Conservation (phyloP, 345 rosid genomes). For the Gynandropsis gynandra region DNA sequence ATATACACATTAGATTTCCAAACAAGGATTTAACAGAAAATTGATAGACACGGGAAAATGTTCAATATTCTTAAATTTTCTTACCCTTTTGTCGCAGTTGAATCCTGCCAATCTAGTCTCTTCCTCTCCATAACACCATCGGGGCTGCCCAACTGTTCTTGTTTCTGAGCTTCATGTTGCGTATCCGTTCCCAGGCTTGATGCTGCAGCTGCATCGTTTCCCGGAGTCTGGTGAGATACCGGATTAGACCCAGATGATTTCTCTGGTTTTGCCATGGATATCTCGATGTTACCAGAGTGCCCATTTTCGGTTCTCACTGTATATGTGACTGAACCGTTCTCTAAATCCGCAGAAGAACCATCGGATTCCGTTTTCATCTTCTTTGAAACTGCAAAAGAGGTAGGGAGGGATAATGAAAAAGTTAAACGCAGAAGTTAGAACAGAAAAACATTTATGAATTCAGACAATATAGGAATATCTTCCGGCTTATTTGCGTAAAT, state of each 20-base stretch:
- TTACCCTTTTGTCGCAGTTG: constrained; percentile 32
- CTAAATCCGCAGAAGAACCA: constrained; percentile 15
- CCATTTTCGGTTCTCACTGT: constrained; percentile 16
- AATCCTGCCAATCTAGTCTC: constrained; percentile 24
- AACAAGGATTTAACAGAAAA: constrained; percentile 11
- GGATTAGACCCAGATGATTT: constrained; percentile 2
- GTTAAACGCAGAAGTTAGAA: constrained; percentile 15
- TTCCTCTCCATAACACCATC: constrained; percentile 11
- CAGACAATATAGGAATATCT: background rate
- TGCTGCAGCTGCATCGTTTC: background rate
- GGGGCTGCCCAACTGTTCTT: background rate
- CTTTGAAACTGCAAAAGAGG: constrained; percentile 28
- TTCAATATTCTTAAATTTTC: constrained; percentile 18
- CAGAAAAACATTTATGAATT: background rate
- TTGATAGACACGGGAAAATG: constrained; percentile 2
- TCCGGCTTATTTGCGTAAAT: too few relatives aligned
- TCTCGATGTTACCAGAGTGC: constrained; percentile 14
- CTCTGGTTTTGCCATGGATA: constrained; percentile 10
- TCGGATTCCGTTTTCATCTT: constrained; percentile 28
- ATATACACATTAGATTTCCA: constrained; percentile 17
- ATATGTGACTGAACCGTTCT: constrained; percentile 16
- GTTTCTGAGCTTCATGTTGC: background rate
- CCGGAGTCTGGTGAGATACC: background rate
- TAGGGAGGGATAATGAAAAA: too few relatives aligned
- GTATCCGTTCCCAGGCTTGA: background rate